These are phyloP conservation scores for Smittium mucronatum DNA, from an alignment of 371 early-diverging fungal genomes.

Conservation along the genomic window DNA sequence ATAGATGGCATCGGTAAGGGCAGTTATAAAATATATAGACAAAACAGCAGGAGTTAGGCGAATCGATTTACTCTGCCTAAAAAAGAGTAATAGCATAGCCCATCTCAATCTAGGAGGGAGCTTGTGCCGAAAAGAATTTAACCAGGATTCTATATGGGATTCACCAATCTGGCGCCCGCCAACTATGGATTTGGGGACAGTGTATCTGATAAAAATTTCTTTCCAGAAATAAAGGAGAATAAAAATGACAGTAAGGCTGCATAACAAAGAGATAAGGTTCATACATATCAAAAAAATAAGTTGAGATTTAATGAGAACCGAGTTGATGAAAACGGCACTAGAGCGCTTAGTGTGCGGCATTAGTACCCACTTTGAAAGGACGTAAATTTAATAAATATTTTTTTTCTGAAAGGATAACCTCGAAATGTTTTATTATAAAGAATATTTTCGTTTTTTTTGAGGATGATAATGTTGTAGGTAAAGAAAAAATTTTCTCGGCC, in stretches of 20 bases:
- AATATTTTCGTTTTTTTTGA: too few species aligned
- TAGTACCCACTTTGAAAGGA: too few species aligned
- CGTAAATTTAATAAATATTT: too few species aligned
- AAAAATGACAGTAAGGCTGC: not conserved
- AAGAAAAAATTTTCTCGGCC: too few species aligned
- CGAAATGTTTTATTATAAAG: too few species aligned
- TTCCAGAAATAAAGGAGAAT: not conserved
- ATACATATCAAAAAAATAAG: not conserved
- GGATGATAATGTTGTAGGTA: too few species aligned
- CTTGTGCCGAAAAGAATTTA: not conserved
- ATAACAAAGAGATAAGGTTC: not conserved
- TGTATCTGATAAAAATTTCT: not conserved
- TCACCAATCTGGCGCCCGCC: not conserved
- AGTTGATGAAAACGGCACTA: not conserved
- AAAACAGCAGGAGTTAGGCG: not conserved
- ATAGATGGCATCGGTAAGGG: not conserved
- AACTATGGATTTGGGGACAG: not conserved
- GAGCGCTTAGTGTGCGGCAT: not conserved
- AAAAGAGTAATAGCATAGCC: not conserved
- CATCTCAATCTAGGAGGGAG: not conserved
- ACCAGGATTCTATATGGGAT: not conserved
- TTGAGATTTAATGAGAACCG: not conserved
- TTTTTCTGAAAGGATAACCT: too few species aligned
- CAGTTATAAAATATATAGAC: not conserved
- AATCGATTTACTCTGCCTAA: not conserved